phyloP scores from a whole-genome alignment of 129 eudicot genomes.

The Escallonia rubra region DNA sequence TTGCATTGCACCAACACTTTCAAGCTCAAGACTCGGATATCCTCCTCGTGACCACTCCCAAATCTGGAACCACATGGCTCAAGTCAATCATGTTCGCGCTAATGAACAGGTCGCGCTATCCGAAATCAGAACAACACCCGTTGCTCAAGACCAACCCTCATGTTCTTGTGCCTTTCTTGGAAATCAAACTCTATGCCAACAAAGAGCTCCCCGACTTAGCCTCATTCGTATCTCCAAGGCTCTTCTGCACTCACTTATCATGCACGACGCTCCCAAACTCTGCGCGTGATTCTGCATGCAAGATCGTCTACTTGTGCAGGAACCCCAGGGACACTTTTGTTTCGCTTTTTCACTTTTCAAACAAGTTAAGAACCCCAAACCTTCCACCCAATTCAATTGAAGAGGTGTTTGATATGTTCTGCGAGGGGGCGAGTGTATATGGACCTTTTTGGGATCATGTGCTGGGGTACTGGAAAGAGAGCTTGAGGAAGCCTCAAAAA shows the following conservation, averaged over 20 bases:
- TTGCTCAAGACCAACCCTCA: constrained; percentile 16
- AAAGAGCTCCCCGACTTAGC: constrained; percentile 4
- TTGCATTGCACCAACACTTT: constrained; percentile 19
- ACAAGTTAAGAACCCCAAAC: not conserved
- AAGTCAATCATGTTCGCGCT: not conserved
- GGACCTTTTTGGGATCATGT: constrained; percentile 40
- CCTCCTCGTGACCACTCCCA: constrained; percentile 31
- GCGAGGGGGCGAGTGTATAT: constrained; percentile 10
- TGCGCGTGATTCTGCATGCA: not conserved
- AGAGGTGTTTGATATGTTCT: constrained; percentile 6
- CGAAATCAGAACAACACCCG: constrained; percentile 14
- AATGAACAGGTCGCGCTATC: not conserved
- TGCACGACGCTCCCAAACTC: constrained; percentile 11
- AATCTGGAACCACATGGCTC: constrained; percentile 31
- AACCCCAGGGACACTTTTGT: constrained; percentile 30
- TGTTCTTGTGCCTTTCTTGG: constrained; percentile 22
- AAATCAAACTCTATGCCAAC: constrained; percentile 4
- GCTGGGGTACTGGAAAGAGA: constrained; percentile 24
- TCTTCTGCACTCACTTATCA: constrained; percentile 17
- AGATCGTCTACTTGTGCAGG: constrained; percentile 27
- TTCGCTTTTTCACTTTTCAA: constrained; percentile 15
- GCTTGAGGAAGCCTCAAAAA: constrained; percentile 12
- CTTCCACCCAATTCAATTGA: not conserved
- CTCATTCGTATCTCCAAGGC: constrained; percentile 17
- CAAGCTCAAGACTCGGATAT: constrained; percentile 19